Base-by-base conservation (phyloP, 371 early-diverging fungal species). In the Mucor racemosus region DNA sequence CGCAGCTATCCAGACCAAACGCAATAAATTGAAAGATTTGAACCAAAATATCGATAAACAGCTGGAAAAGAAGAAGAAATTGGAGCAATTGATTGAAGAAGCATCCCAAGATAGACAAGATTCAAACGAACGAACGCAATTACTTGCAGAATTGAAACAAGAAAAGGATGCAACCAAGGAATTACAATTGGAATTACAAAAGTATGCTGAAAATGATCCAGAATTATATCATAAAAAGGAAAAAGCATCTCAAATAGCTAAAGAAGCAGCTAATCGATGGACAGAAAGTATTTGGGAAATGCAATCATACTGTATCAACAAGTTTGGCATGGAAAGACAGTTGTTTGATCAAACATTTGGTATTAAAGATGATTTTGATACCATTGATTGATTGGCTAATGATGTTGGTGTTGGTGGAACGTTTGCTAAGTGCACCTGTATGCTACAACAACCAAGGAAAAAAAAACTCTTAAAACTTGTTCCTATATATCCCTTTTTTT, bases 251-350 rank as follows among this genome's bases (percentile, higher is more conserved):
- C 36, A 72, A 38, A 59, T 78, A 7, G 91, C 93, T 15, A 89
- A 87, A 60, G 90, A 90, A 36, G 92, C 92, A 6, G 93, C 91
- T 7, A 95, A 95, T 73, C 86, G 94, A 41, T 95, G 96, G 95
- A 95, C 97, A 64, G 98, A 98, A 53, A 95, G 96, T 59, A 90
- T 99, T 13, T 97, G 96, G 85, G 79, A 84, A 10, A 76, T 98
- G 40, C 92, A 96, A 76, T 82, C 90, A 14, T 95, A 95, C 78
- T 90, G 94, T 67, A 75, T 84, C 58, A 84, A 92, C 63, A 93
- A 90, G 67, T 95, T 93, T 77, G 81, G 79, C 59, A 88, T 96
- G 53, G 88, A 90, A 8, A 74, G 86, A 35, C 76, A 73, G 3
- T 87, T 88, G 10, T 95, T 99, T 69, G 80, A 87, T 68, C 75